Evolutionary conservation across 2,329 filamentous ascomycete genomes (phyloP).

Genomic region (Aspergillus tubingensis): DNA sequence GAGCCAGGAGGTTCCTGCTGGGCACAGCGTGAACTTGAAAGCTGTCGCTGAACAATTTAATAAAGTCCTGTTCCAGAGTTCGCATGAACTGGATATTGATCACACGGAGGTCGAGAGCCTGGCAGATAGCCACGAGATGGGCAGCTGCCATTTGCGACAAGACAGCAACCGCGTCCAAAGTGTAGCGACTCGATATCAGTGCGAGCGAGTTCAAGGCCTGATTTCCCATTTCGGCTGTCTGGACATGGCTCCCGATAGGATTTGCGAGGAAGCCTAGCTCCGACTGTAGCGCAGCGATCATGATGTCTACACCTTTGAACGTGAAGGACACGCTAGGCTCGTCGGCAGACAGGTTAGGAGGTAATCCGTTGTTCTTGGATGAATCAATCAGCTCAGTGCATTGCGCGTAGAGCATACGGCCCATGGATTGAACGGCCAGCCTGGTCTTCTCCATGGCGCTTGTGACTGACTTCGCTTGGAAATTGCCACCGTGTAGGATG

Average conservation of each 20-base stretch:
- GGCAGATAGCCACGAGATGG: constrained; percentile 1
- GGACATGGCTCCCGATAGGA: constrained; percentile 1
- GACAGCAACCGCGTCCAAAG: not conserved
- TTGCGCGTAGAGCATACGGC: constrained; percentile 64
- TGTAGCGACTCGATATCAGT: constrained; percentile 4
- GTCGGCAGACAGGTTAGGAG: constrained; percentile 56
- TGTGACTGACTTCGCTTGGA: constrained; percentile 64
- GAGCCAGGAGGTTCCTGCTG: too few species aligned
- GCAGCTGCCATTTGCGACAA: constrained; percentile 1
- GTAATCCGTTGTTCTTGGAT: constrained; percentile 58
- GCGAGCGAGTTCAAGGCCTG: constrained; percentile 7
- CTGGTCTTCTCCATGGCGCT: constrained; percentile 64
- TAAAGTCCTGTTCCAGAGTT: not conserved
- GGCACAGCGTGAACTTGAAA: not conserved
- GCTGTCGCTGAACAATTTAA: not conserved
- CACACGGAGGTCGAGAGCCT: constrained; percentile 6
- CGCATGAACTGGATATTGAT: not conserved
- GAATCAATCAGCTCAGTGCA: constrained; percentile 64
- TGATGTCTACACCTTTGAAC: constrained; percentile 2
- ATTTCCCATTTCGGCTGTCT: constrained; percentile 8
- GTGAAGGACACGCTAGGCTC: constrained; percentile 1
- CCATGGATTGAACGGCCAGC: constrained; percentile 53
- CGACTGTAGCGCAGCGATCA: constrained; percentile 2
- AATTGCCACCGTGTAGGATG: constrained; percentile 65
- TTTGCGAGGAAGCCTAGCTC: constrained; percentile 5